Evolutionary conservation across 1,284 basidiomycete species (phyloP), one percentile per base, ranked within the genome.

Genomic region (Cutaneotrichosporon cutaneum): DNA sequence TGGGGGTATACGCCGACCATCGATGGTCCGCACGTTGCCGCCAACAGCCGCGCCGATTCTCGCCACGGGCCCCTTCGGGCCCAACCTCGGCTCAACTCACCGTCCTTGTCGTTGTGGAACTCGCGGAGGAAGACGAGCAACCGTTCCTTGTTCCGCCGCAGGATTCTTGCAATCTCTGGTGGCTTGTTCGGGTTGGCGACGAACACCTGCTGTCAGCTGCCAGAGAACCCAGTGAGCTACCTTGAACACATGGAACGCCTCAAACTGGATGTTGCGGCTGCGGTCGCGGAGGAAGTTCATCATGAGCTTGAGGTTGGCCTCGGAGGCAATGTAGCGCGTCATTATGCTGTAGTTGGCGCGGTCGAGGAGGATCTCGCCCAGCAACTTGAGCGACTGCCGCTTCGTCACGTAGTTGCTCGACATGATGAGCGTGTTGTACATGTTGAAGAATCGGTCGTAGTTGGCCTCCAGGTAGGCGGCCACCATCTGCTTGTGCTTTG

Each of bases 161-260:
- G 83, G 65, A 99, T 99, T 33, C 81, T 82, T 72, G 95, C 94
- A 65, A 99, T 97, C 72, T 94, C 90, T 32, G 90, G 87, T 10
- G 95, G 94, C 78, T 99, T 99, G 86, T 97, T 96, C 24, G 95
- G 95, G 76, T 99, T 99, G 45, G 96, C 95, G 39, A 99, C 95
- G 73, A 99, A 99, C 6, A 97, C 91, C 92, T 93, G 56, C n/a
- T 30, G 55, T 61, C 55, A 61, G 60, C 50, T 27, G n/a, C n/a
- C n/a, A 21, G 11, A 11, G 32, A 3, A n/a, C 18, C 16, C 32
- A 32, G 32, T 16, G 8, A 71, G 82, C 55, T 61, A 94, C 95
- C 86, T 99, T 99, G 86, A 99, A 99, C 35, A 99, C 96, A 72
- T 99, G 96, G 81, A 99, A 99, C 2, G 95, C 95, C 79, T 99